phyloP scores from a whole-genome alignment of 129 eudicot species.

The Rutidosis leptorrhynchoides region DNA sequence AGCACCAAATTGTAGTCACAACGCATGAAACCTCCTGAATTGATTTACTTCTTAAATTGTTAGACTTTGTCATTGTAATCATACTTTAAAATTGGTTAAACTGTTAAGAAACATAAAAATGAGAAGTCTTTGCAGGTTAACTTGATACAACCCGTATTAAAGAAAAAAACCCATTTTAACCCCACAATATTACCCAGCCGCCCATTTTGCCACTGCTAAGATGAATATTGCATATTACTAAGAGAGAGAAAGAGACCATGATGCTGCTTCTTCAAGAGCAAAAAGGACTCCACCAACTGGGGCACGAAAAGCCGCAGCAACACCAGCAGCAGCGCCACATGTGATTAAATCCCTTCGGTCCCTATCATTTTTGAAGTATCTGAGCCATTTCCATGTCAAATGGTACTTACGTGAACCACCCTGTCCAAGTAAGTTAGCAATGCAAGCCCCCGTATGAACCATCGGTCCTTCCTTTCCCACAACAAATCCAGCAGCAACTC shows the following conservation, averaged over 20 bases:
- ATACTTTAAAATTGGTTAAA: too few relatives aligned
- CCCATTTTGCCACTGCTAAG: background rate
- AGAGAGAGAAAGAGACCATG: slow-evolving; percentile 52
- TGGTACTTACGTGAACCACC: slow-evolving; percentile 97
- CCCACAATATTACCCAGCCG: background rate
- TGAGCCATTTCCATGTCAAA: slow-evolving; percentile 90
- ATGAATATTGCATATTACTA: background rate
- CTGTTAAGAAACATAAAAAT: background rate
- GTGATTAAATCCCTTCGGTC: slow-evolving; percentile 97
- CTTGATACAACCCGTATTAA: background rate
- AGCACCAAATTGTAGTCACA: background rate
- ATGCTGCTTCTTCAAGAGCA: slow-evolving; percentile 98
- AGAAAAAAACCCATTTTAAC: background rate
- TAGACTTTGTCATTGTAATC: background rate
- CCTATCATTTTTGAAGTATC: slow-evolving; percentile 92
- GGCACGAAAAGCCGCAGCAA: slow-evolving; percentile 99
- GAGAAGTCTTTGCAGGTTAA: background rate
- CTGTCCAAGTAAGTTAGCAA: slow-evolving; percentile 95
- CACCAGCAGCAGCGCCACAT: slow-evolving; percentile 99
- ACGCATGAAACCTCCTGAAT: background rate
- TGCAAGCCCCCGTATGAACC: slow-evolving; percentile 99
- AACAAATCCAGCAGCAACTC: slow-evolving; percentile 97
- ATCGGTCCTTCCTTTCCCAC: slow-evolving; percentile 99
- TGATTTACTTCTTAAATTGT: background rate
- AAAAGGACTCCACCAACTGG: slow-evolving; percentile 99